Evolutionary conservation across 2,329 filamentous ascomycete genomes (phyloP).

Genomic region (Curvularia hawaiiensis): DNA sequence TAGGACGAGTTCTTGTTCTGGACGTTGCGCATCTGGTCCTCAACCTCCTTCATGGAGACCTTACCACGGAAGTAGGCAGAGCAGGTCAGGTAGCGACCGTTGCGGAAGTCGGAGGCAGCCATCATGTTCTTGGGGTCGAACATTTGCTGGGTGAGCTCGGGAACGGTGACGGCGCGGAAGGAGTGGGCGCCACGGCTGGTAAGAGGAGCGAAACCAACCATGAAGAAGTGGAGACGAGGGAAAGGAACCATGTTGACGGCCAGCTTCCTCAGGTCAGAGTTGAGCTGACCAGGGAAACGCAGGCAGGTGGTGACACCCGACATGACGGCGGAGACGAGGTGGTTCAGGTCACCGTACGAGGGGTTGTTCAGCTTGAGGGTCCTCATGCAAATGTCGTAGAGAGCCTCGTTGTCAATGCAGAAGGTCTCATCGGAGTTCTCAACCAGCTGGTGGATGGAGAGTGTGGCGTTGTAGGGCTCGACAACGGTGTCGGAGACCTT

Average conservation of each 20-base stretch:
- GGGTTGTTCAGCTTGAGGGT: constrained; percentile 98
- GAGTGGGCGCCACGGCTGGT: constrained; percentile 90
- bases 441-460: constrained; percentile 98
- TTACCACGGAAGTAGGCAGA: constrained; percentile 99
- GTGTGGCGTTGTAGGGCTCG: constrained; percentile 99
- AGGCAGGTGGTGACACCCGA: constrained; percentile 98
- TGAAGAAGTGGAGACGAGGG: constrained; percentile 99
- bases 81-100: constrained; percentile 99
- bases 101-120: constrained; percentile 99
- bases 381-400: constrained; percentile 99
- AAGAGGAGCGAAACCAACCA: constrained; percentile 99
- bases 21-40: constrained; percentile 99
- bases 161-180: constrained; percentile 97
- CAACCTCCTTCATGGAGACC: constrained; percentile 99
- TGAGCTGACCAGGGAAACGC: constrained; percentile 99
- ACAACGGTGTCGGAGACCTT: constrained; percentile 99
- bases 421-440: constrained; percentile 99
- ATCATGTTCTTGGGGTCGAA: constrained; percentile 99
- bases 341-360: constrained; percentile 98
- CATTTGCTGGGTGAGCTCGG: constrained; percentile 99
- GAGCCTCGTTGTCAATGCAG: constrained; percentile 99
- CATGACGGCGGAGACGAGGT: constrained; percentile 99
- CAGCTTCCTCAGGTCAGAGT: constrained; percentile 99
- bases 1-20: constrained; percentile 99
- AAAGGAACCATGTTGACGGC: constrained; percentile 99